Conservation (phyloP, 768 basidiomycete species). For the Tulasnella sp. region DNA sequence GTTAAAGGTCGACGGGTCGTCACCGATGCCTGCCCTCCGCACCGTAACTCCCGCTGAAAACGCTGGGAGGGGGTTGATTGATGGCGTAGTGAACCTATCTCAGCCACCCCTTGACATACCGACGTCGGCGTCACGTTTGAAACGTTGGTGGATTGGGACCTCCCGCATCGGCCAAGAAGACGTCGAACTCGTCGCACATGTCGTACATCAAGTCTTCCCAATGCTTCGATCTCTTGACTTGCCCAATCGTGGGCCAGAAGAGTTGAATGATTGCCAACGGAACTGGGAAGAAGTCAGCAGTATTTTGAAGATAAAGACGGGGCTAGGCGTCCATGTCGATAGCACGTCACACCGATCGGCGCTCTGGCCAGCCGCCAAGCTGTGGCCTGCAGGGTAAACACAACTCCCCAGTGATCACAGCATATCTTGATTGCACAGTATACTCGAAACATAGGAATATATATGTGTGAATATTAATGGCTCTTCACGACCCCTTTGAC, state of each 20-base stretch:
- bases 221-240: neutral
- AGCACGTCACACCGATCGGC: too few species aligned
- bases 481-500: too few species aligned
- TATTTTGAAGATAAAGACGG: too few species aligned
- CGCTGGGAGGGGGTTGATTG: neutral
- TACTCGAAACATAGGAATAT: too few species aligned
- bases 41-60: neutral
- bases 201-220: conserved; percentile 5
- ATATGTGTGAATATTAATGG: too few species aligned
- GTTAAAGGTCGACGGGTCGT: neutral
- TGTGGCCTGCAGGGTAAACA: too few species aligned
- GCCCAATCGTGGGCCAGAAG: neutral
- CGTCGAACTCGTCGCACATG: neutral
- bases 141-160: conserved; percentile 5
- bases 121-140: neutral
- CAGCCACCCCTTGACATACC: neutral
- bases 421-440: too few species aligned
- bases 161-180: neutral
- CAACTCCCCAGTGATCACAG: too few species aligned
- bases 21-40: too few species aligned
- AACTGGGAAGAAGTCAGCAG: too few species aligned
- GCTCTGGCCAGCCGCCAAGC: too few species aligned
- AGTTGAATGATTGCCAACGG: neutral
- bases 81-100: neutral
- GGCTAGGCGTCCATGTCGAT: too few species aligned